Evolutionary conservation across 371 early-diverging fungal species (phyloP), one percentile per base, ranked within the genome.

Genomic region (Mortierella sp.): DNA sequence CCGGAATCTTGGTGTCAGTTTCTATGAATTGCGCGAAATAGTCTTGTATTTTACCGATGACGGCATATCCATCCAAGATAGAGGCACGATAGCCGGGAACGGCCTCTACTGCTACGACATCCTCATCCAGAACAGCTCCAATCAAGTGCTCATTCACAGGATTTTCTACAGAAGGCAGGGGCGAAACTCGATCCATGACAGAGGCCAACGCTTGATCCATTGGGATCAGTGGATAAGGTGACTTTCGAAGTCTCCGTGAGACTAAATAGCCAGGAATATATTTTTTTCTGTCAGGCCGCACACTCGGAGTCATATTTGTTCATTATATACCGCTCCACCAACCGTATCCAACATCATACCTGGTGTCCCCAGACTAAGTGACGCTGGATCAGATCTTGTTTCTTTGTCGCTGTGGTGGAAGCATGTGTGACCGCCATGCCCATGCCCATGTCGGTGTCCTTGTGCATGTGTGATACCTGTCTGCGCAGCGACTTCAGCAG

Each of bases 11-110:
- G 9, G 12, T 1, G 19, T 56, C n/a, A 41, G 39, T 42, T 21
- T 37, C 17, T 23, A 14, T 17, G 31, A 5, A 37, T 1, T 14
- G 6, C 12, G 14, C 9, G 4, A 24, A 0, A 32, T 14, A 19
- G 27, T 11, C 14, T 34, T 23, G n/a, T 44, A 21, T 28, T 44
- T 56, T 88, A 91, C 92, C 85, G 63, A 89, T 75, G 23, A 96
- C 93, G 7, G 97, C 96, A 79, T 97, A 97, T 3, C 98, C 98
- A 80, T 97, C 98, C 21, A 97, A 90, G 21, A 94, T 86, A 0
- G 95, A 92, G 5, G 96, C 97, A 0, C 90, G 86, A 61, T 92
- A 96, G 4, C 84, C 93, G 12, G 98, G 98, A 1, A 96, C 95
- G 53, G 89, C 82, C 53, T 93, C 93, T 6, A 67, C 60, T 0